phyloP scores from a whole-genome alignment of 805 yeast genomes.

The Maudiozyma pseudohumilis region DNA sequence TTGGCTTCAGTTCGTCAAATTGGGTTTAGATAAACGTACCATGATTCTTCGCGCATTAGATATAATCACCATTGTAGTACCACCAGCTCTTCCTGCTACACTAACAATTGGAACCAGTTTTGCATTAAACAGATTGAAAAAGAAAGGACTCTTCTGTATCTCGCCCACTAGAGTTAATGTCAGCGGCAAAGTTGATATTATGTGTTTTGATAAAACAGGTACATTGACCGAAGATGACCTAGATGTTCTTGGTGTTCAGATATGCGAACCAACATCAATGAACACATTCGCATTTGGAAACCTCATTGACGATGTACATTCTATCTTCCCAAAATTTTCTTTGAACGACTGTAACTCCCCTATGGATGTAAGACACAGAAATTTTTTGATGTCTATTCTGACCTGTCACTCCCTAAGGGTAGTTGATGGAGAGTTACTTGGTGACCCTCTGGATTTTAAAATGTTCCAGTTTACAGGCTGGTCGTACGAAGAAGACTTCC shows the following conservation, averaged over 20 bases:
- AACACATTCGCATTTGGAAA: conserved; percentile 20
- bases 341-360: conserved; percentile 25
- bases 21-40: conserved; percentile 58
- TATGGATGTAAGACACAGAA: conserved; percentile 20
- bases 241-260: conserved; percentile 67
- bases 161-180: conserved; percentile 91
- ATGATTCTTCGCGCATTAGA: conserved; percentile 87
- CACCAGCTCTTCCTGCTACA: conserved; percentile 98
- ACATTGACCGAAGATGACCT: conserved; percentile 95
- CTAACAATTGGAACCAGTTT: conserved; percentile 93
- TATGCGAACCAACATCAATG: conserved; percentile 14
- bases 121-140: conserved; percentile 68
- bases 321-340: conserved; percentile 22
- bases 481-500: conserved; percentile 60
- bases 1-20: conserved; percentile 66
- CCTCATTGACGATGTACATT: conserved; percentile 16
- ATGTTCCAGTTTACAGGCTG: conserved; percentile 89
- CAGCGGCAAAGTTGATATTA: conserved; percentile 87
- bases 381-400: conserved; percentile 32
- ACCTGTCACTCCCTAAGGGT: conserved; percentile 81
- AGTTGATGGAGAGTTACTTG: conserved; percentile 71
- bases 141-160: conserved; percentile 70
- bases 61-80: conserved; percentile 91
- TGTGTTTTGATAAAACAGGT: conserved; percentile 96
- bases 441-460: conserved; percentile 88